Conservation (phyloP, 164 flowering plant genomes). For the Umbilicus rupestris region DNA sequence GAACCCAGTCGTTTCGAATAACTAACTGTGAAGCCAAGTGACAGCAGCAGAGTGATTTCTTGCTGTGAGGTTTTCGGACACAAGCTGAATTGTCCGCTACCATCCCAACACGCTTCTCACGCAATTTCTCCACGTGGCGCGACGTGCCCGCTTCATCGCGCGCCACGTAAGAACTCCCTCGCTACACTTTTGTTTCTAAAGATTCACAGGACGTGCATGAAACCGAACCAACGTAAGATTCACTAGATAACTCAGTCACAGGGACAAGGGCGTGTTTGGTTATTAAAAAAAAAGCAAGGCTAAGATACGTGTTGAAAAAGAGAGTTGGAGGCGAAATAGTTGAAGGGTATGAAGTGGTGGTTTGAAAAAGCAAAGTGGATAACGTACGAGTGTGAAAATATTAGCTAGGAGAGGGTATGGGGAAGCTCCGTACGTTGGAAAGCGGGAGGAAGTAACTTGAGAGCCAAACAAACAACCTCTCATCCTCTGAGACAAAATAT, state of each 20-base stretch:
- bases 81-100: constrained; percentile 2
- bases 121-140: not conserved
- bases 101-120: constrained; percentile 2
- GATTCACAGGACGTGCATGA: constrained; percentile 6
- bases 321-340: not conserved
- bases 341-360: not conserved
- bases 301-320: too few species aligned
- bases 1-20: not conserved
- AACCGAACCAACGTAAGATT: not conserved
- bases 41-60: constrained; percentile 1
- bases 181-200: not conserved
- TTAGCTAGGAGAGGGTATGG: not conserved
- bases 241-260: too few species aligned
- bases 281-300: too few species aligned
- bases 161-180: too few species aligned
- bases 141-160: not conserved
- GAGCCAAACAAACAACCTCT: not conserved
- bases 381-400: constrained; percentile 5
- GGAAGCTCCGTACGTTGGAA: constrained; percentile 6
- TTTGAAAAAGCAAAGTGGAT: constrained; percentile 2
- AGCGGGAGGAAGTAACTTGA: constrained; percentile 3
- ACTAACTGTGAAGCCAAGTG: constrained; percentile 1
- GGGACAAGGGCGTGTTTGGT: too few species aligned
- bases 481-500: not conserved
- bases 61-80: not conserved